phyloP scores from a whole-genome alignment of 441 rosid species.

The Francoa sonchifolia region DNA sequence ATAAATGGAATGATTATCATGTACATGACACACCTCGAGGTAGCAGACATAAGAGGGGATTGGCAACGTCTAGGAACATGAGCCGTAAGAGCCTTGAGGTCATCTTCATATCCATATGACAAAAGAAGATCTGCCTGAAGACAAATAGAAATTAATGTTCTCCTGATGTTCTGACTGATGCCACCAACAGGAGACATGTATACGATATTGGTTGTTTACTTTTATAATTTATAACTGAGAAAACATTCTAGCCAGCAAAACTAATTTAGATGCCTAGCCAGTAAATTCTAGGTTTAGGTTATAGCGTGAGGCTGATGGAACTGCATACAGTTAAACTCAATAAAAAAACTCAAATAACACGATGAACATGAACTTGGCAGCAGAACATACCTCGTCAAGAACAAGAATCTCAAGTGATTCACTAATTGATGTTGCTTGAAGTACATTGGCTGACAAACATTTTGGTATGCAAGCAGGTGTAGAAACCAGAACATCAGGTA shows the following conservation, averaged over 20 bases:
- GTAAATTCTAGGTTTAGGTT: too few relatives aligned
- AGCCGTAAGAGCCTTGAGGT: constrained; percentile 73
- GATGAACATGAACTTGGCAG: not conserved
- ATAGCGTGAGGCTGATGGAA: too few relatives aligned
- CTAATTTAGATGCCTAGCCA: too few relatives aligned
- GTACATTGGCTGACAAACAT: constrained; percentile 56
- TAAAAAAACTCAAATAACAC: too few relatives aligned
- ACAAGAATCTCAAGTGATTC: constrained; percentile 72
- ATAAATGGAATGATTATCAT: not conserved
- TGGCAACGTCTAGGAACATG: constrained; percentile 75
- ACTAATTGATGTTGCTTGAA: constrained; percentile 38
- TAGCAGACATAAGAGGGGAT: constrained; percentile 95
- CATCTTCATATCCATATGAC: constrained; percentile 85
- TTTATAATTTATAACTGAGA: not conserved
- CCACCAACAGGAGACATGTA: not conserved
- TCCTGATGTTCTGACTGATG: too few relatives aligned
- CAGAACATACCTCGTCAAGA: constrained; percentile 71
- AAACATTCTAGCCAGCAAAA: not conserved
- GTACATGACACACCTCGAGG: constrained; percentile 50
- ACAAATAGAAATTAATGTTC: constrained; percentile 15
- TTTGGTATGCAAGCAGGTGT: constrained; percentile 85
- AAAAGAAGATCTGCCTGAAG: constrained; percentile 91
- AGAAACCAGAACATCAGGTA: constrained; percentile 63
- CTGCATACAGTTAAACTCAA: too few relatives aligned
- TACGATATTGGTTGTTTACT: not conserved